These are phyloP conservation scores for Carex arenaria DNA, from an alignment of 202 grass and related monocot species.

Conservation along the genomic window DNA sequence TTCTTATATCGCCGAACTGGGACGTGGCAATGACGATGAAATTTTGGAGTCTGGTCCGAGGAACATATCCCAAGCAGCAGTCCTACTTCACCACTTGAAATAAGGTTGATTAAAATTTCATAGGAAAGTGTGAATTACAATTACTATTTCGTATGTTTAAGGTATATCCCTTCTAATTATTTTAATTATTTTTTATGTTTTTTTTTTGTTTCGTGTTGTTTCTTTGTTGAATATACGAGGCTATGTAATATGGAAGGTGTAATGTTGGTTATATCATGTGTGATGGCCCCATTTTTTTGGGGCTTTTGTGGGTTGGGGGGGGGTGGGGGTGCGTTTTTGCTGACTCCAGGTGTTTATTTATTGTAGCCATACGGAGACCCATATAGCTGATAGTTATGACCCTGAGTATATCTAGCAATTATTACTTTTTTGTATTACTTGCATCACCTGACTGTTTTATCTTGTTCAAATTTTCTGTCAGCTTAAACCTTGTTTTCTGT, in stretches of 20 bases:
- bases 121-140: constrained; percentile 24
- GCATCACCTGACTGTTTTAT: not conserved
- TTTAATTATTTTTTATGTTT: not conserved
- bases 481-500: not conserved
- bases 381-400: constrained; percentile 20
- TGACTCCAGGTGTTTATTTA: constrained; percentile 4
- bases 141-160: constrained; percentile 2
- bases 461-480: not conserved
- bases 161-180: not conserved
- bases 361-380: not conserved
- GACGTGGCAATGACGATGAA: not conserved
- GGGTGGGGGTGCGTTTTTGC: not conserved
- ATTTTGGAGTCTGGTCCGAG: not conserved
- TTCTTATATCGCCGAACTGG: not conserved
- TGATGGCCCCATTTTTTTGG: not conserved
- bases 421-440: not conserved
- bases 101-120: constrained; percentile 7
- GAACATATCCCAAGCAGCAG: not conserved
- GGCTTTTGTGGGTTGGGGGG: not conserved
- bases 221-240: constrained; percentile 5
- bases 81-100: not conserved
- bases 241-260: constrained; percentile 14
- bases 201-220: not conserved
- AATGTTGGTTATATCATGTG: not conserved
- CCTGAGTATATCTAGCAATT: constrained; percentile 8